Evolutionary conservation across 805 yeast species (phyloP).

Genomic region (Cyberlindnera veronae): DNA sequence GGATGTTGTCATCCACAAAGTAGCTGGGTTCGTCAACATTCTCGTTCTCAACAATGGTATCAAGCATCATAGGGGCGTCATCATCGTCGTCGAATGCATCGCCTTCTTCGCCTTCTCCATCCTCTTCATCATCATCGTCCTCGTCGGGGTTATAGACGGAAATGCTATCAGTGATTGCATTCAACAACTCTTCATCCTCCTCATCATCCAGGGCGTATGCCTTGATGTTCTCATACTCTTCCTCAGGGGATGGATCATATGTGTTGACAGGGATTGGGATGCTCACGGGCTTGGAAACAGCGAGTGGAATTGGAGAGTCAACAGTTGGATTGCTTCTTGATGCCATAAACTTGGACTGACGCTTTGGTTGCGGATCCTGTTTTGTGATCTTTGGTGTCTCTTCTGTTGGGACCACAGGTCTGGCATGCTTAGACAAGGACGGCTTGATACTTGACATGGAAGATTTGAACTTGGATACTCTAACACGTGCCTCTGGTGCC

Average conservation of each 20-base stretch:
- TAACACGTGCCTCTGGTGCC: slow-evolving; percentile 15
- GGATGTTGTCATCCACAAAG: slow-evolving; percentile 26
- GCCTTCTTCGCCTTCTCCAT: slow-evolving; percentile 29
- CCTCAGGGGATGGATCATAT: slow-evolving; percentile 7
- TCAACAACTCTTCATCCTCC: slow-evolving; percentile 22
- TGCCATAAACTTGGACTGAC: slow-evolving; percentile 10
- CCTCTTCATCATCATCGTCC: slow-evolving; percentile 31
- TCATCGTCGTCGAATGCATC: slow-evolving; percentile 36
- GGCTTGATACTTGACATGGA: neutral
- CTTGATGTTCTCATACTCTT: slow-evolving; percentile 15
- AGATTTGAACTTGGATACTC: slow-evolving; percentile 29
- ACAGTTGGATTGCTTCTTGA: neutral
- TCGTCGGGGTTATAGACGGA: slow-evolving; percentile 28
- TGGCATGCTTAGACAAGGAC: neutral
- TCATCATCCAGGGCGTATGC: slow-evolving; percentile 21
- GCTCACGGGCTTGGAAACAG: neutral
- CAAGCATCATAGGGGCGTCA: slow-evolving; percentile 39
- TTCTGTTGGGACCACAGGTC: no score
- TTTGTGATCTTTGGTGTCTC: neutral
- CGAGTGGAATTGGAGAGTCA: neutral
- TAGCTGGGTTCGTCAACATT: slow-evolving; percentile 29
- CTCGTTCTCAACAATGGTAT: slow-evolving; percentile 40
- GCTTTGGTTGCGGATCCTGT: neutral
- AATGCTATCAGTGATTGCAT: slow-evolving; percentile 20
- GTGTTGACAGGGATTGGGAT: slow-evolving; percentile 7